Conservation (phyloP, 495 filamentous ascomycete species). For the Podospora pseudocomata region DNA sequence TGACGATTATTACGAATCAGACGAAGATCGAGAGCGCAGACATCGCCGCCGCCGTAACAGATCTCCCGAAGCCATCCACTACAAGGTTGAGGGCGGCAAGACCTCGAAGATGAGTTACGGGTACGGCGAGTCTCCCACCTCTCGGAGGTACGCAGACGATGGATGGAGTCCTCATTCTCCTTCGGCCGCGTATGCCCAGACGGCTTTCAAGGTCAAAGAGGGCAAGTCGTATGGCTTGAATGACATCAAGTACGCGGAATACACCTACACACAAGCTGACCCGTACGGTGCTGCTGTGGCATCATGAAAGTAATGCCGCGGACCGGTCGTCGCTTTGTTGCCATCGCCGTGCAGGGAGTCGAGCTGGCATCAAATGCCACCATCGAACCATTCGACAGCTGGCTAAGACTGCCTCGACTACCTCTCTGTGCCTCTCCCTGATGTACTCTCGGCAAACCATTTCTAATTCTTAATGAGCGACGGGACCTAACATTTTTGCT, state of each 20-base stretch:
- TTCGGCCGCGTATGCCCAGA: conserved; percentile 16
- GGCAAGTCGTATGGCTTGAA: conserved; percentile 14
- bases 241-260: conserved; percentile 27
- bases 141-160: conserved; percentile 18
- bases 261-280: conserved; percentile 8
- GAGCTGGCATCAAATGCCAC: neutral
- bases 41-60: conserved; percentile 22
- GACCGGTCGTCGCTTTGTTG: neutral
- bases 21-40: conserved; percentile 29
- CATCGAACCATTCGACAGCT: neutral
- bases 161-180: conserved; percentile 4
- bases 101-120: conserved; percentile 27
- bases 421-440: neutral
- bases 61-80: conserved; percentile 22
- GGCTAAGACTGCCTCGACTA: neutral
- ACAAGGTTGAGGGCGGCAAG: conserved; percentile 27
- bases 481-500: neutral
- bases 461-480: conserved; percentile 23
- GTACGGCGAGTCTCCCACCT: conserved; percentile 25
- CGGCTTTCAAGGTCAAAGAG: conserved; percentile 25
- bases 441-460: conserved; percentile 17
- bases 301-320: neutral
- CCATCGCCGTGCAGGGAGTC: neutral
- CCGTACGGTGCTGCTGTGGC: neutral
- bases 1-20: conserved; percentile 26